A percentile compares a stretch with the other conserved stretches of the same genome.
Evolutionary conservation across 345 rosid species (phyloP).

Genomic region (Anacardium occidentale): DNA sequence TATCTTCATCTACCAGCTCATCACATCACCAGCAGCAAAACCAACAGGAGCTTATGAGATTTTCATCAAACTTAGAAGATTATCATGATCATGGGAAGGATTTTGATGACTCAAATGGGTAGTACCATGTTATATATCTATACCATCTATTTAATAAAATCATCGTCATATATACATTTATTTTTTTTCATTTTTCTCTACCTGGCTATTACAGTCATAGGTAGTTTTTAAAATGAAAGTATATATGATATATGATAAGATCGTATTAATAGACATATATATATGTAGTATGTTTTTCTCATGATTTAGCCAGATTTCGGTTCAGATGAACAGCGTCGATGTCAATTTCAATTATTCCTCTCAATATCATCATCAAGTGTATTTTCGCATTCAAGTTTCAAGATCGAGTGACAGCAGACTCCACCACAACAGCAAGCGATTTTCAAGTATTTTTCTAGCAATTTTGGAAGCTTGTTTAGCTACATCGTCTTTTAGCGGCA

Average conservation of each 20-base stretch:
- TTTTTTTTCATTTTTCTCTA: not conserved
- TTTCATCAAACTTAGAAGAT: constrained; percentile 30
- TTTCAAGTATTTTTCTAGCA: constrained; percentile 11
- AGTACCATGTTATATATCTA: not conserved
- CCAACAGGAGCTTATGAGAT: constrained; percentile 26
- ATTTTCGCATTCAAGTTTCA: not conserved
- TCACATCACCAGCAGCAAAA: constrained; percentile 19
- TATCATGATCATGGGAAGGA: constrained; percentile 34
- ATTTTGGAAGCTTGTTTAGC: constrained; percentile 1
- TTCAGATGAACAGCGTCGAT: not conserved
- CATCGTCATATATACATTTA: not conserved
- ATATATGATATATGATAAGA: not conserved
- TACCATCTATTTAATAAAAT: not conserved
- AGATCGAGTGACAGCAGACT: not conserved
- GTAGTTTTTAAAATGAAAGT: not conserved
- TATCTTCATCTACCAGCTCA: constrained; percentile 27
- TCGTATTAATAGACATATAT: not conserved
- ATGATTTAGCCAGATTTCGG: no score
- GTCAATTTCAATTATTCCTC: not conserved
- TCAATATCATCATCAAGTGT: constrained; percentile 1
- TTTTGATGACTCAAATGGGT: constrained; percentile 25
- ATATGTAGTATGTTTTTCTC: not conserved
- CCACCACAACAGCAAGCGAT: not conserved
- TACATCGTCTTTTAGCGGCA: not conserved
- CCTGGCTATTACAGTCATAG: not conserved